These are phyloP conservation scores for Aphanoascus verrucosus DNA, from an alignment of 2,329 filamentous ascomycete genomes.

Conservation along the genomic window DNA sequence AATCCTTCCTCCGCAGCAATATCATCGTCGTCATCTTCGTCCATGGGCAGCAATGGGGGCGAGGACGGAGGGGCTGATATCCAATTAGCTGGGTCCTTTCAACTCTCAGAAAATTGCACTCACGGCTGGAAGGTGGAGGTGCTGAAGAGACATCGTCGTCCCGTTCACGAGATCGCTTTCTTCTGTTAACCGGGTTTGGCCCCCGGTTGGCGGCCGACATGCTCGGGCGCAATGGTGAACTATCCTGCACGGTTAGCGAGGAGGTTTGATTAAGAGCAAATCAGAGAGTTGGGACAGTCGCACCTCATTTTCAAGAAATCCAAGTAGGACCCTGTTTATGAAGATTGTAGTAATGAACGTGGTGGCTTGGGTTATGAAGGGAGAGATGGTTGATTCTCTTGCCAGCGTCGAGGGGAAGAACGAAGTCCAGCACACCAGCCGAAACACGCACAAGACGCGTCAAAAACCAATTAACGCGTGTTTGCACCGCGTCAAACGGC, in stretches of 20 bases:
- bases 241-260: slow-evolving; percentile 28
- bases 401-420: too few relatives aligned
- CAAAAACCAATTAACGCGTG: slow-evolving; percentile 8
- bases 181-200: slow-evolving; percentile 40
- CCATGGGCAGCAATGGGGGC: slow-evolving; percentile 46
- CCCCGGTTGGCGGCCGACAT: slow-evolving; percentile 78
- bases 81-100: slow-evolving; percentile 10
- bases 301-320: slow-evolving; percentile 7
- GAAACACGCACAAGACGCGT: not conserved
- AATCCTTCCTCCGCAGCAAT: slow-evolving; percentile 49
- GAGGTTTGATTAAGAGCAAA: not conserved
- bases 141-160: slow-evolving; percentile 49
- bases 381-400: too few relatives aligned
- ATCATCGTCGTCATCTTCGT: slow-evolving; percentile 35
- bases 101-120: slow-evolving; percentile 25
- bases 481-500: not conserved
- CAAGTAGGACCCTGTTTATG: too few relatives aligned
- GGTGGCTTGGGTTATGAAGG: too few relatives aligned
- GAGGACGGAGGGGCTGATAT: slow-evolving; percentile 44
- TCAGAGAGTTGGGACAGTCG: not conserved
- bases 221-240: slow-evolving; percentile 71
- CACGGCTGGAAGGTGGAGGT: slow-evolving; percentile 53
- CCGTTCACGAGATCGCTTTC: slow-evolving; percentile 54
- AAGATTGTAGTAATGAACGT: too few relatives aligned
- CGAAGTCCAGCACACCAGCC: too few relatives aligned